Conservation (phyloP, 768 basidiomycete species). For the Lactarius hengduanensis region DNA sequence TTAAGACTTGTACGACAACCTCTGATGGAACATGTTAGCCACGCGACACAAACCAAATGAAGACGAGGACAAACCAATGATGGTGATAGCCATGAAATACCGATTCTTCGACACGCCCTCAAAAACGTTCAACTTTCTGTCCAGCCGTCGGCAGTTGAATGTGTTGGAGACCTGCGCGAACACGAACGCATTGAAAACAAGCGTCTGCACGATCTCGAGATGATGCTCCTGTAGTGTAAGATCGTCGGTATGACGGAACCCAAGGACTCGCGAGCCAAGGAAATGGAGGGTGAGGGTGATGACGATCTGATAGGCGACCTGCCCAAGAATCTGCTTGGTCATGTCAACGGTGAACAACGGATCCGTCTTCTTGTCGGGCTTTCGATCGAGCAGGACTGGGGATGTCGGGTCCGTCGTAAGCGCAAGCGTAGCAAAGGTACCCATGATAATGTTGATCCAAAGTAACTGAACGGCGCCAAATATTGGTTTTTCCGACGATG, state of each 20-base stretch:
- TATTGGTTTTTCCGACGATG: conserved; percentile 73
- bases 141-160: conserved; percentile 85
- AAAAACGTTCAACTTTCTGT: conserved; percentile 85
- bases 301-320: conserved; percentile 82
- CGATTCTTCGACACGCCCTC: conserved; percentile 74
- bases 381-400: conserved; percentile 73
- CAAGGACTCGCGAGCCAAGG: conserved; percentile 69
- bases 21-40: conserved; percentile 47
- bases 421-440: conserved; percentile 96
- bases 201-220: conserved; percentile 61
- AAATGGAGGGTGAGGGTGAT: conserved; percentile 91
- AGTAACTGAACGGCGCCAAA: conserved; percentile 93
- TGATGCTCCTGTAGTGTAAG: conserved; percentile 37
- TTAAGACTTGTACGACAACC: conserved; percentile 82
- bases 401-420: conserved; percentile 95
- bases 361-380: conserved; percentile 85
- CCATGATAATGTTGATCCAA: conserved; percentile 99
- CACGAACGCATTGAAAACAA: conserved; percentile 97
- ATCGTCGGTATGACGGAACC: conserved; percentile 42
- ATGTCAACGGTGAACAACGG: conserved; percentile 91
- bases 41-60: conserved; percentile 3
- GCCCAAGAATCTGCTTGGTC: conserved; percentile 94
- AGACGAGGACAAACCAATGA: conserved; percentile 61
- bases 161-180: conserved; percentile 98
- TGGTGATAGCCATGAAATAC: conserved; percentile 82